phyloP scores from a whole-genome alignment of 2,329 filamentous ascomycete genomes.

The Chalara sp. region DNA sequence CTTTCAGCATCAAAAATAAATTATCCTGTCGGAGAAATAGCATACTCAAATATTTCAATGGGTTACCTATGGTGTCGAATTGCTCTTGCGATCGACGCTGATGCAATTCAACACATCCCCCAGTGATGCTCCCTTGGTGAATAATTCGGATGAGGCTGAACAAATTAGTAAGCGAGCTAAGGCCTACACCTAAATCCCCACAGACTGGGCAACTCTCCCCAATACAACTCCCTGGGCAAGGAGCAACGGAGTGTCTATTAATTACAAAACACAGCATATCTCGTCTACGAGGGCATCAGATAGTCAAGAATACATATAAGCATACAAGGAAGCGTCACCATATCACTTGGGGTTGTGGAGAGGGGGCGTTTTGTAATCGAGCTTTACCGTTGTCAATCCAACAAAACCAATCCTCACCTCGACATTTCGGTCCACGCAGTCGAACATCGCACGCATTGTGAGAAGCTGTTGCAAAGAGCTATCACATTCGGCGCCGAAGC shows the following conservation, averaged over 20 bases:
- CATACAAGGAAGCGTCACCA: slow-evolving; percentile 1
- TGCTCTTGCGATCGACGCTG: no score
- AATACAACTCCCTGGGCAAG: slow-evolving; percentile 20
- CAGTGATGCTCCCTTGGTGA: no score
- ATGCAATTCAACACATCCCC: no score
- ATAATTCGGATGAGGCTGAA: neutral
- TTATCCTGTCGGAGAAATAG: no score
- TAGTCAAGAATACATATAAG: slow-evolving; percentile 6
- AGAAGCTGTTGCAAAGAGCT: no score
- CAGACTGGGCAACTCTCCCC: slow-evolving; percentile 12
- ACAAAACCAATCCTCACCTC: no score
- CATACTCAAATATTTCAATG: no score
- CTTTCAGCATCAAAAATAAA: no score
- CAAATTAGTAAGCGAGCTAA: slow-evolving; percentile 17
- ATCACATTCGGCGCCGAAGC: no score
- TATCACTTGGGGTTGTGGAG: slow-evolving; percentile 7
- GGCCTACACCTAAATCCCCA: slow-evolving; percentile 6
- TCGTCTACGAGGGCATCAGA: slow-evolving; percentile 7
- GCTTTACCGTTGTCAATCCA: neutral
- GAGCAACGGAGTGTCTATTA: slow-evolving; percentile 10
- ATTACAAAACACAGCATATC: slow-evolving; percentile 9
- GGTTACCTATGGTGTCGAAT: no score
- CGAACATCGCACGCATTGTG: no score
- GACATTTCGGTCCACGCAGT: no score
- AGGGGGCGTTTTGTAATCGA: slow-evolving; percentile 4